Conservation (phyloP, 192 early-diverging fungal species). For the Backusella tuberculispora region DNA sequence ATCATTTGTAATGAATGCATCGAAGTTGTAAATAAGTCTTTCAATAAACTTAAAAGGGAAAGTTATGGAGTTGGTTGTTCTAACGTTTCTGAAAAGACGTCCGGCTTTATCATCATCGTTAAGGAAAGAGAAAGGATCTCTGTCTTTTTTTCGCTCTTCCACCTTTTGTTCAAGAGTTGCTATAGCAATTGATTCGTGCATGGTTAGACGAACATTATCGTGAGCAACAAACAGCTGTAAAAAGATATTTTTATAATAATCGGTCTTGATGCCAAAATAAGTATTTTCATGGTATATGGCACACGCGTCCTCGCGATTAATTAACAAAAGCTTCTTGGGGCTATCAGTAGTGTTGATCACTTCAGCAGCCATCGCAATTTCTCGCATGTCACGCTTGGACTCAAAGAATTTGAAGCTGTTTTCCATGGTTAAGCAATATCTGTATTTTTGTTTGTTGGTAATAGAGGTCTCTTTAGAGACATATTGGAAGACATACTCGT, state of each 20-base stretch:
- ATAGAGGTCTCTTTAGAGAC: background rate
- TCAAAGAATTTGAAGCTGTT: conserved; percentile 10
- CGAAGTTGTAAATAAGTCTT: conserved; percentile 3
- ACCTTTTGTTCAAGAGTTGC: background rate
- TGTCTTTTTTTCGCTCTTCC: background rate
- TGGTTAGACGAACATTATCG: background rate
- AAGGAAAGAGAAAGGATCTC: conserved; percentile 5
- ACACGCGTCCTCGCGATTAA: conserved; percentile 47
- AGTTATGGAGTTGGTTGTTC: background rate
- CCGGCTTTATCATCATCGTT: background rate
- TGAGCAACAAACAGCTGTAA: background rate
- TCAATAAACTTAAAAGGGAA: conserved; percentile 16
- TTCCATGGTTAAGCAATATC: conserved; percentile 19
- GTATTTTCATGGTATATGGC: conserved; percentile 48
- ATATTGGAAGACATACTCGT: background rate
- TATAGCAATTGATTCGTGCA: background rate
- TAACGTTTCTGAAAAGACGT: conserved; percentile 6
- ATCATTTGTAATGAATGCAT: background rate
- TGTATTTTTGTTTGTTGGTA: background rate
- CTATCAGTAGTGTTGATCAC: conserved; percentile 40
- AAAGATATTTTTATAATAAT: background rate
- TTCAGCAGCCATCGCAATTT: conserved; percentile 43
- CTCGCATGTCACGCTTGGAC: conserved; percentile 44
- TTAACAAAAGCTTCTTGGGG: conserved; percentile 43
- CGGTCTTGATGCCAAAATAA: background rate